Percentiles rank a stretch among this genome's conserved stretches.
phyloP scores from a whole-genome alignment of 2,329 filamentous ascomycete genomes.

The Neofusicoccum sp. region DNA sequence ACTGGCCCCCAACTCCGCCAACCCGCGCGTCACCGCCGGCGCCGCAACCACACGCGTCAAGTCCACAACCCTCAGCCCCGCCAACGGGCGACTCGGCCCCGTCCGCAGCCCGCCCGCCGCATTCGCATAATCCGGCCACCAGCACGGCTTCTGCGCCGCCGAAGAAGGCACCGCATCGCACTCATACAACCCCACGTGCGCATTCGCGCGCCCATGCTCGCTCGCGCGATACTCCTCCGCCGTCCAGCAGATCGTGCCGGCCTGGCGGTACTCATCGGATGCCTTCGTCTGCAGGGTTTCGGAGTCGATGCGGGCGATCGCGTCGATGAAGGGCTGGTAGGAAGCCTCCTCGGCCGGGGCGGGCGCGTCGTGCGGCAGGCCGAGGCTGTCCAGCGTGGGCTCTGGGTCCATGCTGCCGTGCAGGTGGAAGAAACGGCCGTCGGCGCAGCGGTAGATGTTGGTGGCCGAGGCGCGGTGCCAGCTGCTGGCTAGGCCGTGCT shows the following conservation, averaged over 20 bases:
- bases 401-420: conserved; percentile 46
- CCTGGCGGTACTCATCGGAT: not conserved
- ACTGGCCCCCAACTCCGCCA: conserved; percentile 48
- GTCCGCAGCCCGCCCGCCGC: not conserved
- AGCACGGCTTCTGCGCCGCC: not conserved
- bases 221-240: not conserved
- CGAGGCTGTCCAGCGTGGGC: conserved; percentile 24
- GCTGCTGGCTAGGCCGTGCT: conserved; percentile 22
- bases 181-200: conserved; percentile 26
- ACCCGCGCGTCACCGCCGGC: conserved; percentile 23
- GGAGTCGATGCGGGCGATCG: not conserved
- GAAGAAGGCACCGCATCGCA: conserved; percentile 24
- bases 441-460: conserved; percentile 50
- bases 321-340: not conserved
- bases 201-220: not conserved
- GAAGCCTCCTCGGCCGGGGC: not conserved
- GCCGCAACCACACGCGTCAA: not conserved
- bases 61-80: conserved; percentile 20
- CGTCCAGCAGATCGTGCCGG: not conserved
- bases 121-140: not conserved
- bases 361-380: not conserved
- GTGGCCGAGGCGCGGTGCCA: conserved; percentile 32
- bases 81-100: not conserved
- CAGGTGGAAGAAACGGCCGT: conserved; percentile 47
- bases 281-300: not conserved